Evolutionary conservation across 805 yeast species (phyloP), one percentile per base, ranked within the genome.

Genomic region (Lachancea meyersii): DNA sequence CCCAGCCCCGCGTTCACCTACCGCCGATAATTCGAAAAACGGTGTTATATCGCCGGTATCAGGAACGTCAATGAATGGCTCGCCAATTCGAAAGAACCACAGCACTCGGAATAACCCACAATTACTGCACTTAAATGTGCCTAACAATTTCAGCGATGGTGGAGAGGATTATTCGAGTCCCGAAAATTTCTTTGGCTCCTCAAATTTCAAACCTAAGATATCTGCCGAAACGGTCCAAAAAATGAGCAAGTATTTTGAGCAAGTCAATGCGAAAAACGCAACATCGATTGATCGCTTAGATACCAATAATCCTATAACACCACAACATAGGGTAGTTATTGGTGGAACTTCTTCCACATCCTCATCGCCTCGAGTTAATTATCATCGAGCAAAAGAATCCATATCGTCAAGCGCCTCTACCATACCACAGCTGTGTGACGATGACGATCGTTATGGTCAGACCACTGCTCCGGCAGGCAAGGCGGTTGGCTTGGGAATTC

Each of bases 361-460:
- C 22, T 30, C 54, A 5, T 52, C 47, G 32, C 39, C 37, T 19
- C 33, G 32, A 16, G 31, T 30, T 45, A 32, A 5, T 44, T 44
- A 31, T 28, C 64, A 61, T 36, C 43, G 33, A 23, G 54, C 58
- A 28, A 57, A 51, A 31, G 58, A 55, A 26, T 59, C 64, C 1
- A 44, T 44, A 2, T 21, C 54, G 11, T 61, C 66, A 1, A 60
- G 64, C 4, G 63, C 54, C 1, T 61, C 66, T 4, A 61, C 66
- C 3, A 61, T 61, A 13, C 58, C 58, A 5, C 54, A 53, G 43
- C 40, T 36, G 14, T 41, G 42, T 9, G 61, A 60, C 18, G 60
- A 57, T 11, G 46, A 42, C 19, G 57, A 51, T 26, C 27, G 30
- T 16, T 13, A 35, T n/a, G 22, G 27, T 5, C 44, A 5, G 9